Conservation (phyloP, 31 red algal genomes). For the Endocladia muricata region DNA sequence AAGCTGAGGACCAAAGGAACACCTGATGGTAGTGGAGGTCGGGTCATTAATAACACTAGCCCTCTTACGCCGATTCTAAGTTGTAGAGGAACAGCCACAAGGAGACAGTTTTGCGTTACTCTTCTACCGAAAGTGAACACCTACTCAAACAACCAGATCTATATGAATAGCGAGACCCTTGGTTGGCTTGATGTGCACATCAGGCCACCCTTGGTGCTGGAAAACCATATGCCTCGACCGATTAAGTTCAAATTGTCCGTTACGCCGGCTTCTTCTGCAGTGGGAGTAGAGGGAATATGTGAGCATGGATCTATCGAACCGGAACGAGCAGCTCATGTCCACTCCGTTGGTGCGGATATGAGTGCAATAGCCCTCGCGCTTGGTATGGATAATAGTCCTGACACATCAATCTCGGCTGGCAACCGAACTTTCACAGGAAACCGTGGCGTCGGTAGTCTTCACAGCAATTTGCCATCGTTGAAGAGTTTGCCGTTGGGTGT, state of each 20-base stretch:
- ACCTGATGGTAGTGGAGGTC: background rate
- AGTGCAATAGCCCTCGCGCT: slow-evolving; percentile 36
- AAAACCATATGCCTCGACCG: slow-evolving; percentile 76
- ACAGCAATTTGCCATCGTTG: slow-evolving; percentile 36
- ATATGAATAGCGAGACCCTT: background rate
- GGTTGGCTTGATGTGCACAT: slow-evolving; percentile 83
- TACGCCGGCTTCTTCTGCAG: background rate
- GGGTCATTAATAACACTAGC: background rate
- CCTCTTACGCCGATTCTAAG: slow-evolving; percentile 40
- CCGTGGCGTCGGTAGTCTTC: slow-evolving; percentile 30
- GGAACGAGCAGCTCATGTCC: slow-evolving; percentile 68
- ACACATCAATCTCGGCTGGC: background rate
- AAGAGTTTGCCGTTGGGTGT: slow-evolving; percentile 48
- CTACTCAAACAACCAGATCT: background rate
- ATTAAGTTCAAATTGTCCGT: slow-evolving; percentile 55
- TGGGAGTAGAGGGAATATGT: slow-evolving; percentile 24
- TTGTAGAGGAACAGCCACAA: slow-evolving; percentile 32
- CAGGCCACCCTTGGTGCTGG: slow-evolving; percentile 72
- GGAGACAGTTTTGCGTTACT: slow-evolving; percentile 51
- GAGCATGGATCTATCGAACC: slow-evolving; percentile 68
- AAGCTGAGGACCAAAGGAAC: background rate
- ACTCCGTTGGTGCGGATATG: slow-evolving; percentile 57
- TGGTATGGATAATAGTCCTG: slow-evolving; percentile 62
- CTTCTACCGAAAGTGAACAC: slow-evolving; percentile 51
- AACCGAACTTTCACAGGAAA: background rate